phyloP scores from a whole-genome alignment of 352 stramenopile genomes.

The Pythium aquatile region DNA sequence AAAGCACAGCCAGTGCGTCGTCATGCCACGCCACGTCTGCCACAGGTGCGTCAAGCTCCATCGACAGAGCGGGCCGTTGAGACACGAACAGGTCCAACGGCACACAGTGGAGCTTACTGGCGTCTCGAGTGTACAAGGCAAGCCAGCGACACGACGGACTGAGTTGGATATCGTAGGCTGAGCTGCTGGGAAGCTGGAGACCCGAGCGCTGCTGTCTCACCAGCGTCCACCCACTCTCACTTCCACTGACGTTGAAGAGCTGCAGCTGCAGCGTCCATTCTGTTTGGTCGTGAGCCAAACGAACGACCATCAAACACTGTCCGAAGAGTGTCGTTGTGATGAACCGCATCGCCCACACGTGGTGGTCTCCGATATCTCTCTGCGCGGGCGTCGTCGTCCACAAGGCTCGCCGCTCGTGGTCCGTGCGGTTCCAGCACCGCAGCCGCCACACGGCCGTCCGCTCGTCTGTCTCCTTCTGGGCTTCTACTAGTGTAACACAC shows the following conservation, averaged over 20 bases:
- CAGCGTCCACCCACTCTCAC: constrained; percentile 21
- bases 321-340: constrained; percentile 26
- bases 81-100: constrained; percentile 6
- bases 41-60: not conserved
- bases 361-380: no score
- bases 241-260: constrained; percentile 15
- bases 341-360: constrained; percentile 17
- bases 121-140: not conserved
- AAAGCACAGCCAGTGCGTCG: not conserved
- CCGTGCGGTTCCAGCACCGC: constrained; percentile 14
- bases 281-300: not conserved
- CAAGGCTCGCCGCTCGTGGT: not conserved
- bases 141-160: constrained; percentile 16
- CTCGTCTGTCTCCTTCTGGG: not conserved
- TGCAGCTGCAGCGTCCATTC: constrained; percentile 5
- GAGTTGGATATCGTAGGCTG: not conserved
- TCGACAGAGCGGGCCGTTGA: not conserved
- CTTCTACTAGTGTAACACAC: constrained; percentile 13
- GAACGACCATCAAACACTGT: constrained; percentile 25
- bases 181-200: not conserved
- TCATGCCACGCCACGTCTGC: not conserved
- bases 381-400: not conserved
- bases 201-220: not conserved
- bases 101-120: not conserved
- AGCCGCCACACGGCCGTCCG: constrained; percentile 7